Base-by-base conservation (phyloP, 2,329 filamentous ascomycete genomes). In the Didymella sp. region DNA sequence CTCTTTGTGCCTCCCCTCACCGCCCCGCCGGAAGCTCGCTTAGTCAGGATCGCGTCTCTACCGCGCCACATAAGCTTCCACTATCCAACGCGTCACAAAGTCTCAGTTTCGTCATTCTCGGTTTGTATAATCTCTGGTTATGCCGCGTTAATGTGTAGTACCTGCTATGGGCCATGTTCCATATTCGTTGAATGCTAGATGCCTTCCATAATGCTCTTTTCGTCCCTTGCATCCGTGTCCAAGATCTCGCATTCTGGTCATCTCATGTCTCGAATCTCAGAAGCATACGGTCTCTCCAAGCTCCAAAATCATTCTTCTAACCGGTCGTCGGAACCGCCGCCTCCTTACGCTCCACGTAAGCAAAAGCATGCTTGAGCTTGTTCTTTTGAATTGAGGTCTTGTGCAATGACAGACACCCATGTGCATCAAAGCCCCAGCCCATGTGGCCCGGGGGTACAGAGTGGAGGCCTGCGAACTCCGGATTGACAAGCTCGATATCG, bases 1-100 rank as follows among this genome's bases (percentile, higher is more conserved):
- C 22, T 55, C 62, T 62, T 64, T 66, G 63, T 66, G 61, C 61
- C 60, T 11, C 22, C 41, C 12, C 45, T 63, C 42, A 67, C 64
- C 63, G 61, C 62, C 64, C 33, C 3, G 4, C 4, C 21, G 12
- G n/a, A 11, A 28, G 40, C 11, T 28, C 41, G 49, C 58, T 56
- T 59, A 53, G 48, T 59, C 42, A 54, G 33, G 28, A 35, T 33
- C 40, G 31, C 47, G 45, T 30, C 41, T 30, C 13, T 6, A 27
- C 17, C 35, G 25, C 19, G 19, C 21, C 6, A 8, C 5, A 11
- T 11, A 21, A 4, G 19, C 21, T 27, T n/a, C 13, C 17, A 37
- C 35, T 17, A 1, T 21, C 4, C 35, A 37, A 3, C 6, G 12
- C 28, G 11, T 30, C 12, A 30, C 28, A 30, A 12, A 30, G 11